Conservation (phyloP, 2,329 filamentous ascomycete genomes). For the Phyllosticta capitalensis region DNA sequence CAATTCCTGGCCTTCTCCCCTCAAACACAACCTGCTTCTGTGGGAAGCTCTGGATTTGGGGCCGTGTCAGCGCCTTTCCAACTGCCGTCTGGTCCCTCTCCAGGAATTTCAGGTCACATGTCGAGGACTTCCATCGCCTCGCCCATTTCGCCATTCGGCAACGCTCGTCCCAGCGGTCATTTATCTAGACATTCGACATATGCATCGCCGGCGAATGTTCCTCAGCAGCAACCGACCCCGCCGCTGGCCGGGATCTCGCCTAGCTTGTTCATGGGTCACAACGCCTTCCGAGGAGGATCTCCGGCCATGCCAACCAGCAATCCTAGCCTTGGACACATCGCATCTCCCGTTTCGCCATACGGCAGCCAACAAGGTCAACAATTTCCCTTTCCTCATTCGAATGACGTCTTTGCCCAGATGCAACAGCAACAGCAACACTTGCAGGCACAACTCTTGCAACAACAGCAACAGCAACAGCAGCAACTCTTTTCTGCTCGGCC, state of each 20-base stretch:
- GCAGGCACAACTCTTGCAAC: slow-evolving; percentile 45
- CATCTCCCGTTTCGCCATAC: slow-evolving; percentile 53
- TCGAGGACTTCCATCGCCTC: slow-evolving; percentile 58
- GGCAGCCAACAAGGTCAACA: slow-evolving; percentile 32
- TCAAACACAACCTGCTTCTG: slow-evolving; percentile 69
- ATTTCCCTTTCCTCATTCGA: slow-evolving; percentile 22
- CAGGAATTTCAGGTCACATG: slow-evolving; percentile 39
- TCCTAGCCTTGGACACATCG: slow-evolving; percentile 27
- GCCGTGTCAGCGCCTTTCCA: slow-evolving; percentile 18
- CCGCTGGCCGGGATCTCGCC: slow-evolving; percentile 36
- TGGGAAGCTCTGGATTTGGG: slow-evolving; percentile 56
- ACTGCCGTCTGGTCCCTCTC: slow-evolving; percentile 50
- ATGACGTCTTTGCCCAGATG: slow-evolving; percentile 36
- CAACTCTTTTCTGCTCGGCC: slow-evolving; percentile 38
- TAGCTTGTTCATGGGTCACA: slow-evolving; percentile 28
- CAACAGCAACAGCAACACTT: slow-evolving; percentile 42
- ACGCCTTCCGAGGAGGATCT: slow-evolving; percentile 32
- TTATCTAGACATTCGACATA: slow-evolving; percentile 66
- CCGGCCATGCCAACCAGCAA: slow-evolving; percentile 30
- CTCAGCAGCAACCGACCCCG: slow-evolving; percentile 53
- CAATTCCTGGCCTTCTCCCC: slow-evolving; percentile 76
- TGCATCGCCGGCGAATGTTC: slow-evolving; percentile 57
- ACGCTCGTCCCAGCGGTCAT: slow-evolving; percentile 42
- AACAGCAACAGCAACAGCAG: slow-evolving; percentile 44
- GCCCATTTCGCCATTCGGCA: slow-evolving; percentile 57